Conservation (phyloP, 1,284 basidiomycete genomes). For the Apiotrichum gamsii region DNA sequence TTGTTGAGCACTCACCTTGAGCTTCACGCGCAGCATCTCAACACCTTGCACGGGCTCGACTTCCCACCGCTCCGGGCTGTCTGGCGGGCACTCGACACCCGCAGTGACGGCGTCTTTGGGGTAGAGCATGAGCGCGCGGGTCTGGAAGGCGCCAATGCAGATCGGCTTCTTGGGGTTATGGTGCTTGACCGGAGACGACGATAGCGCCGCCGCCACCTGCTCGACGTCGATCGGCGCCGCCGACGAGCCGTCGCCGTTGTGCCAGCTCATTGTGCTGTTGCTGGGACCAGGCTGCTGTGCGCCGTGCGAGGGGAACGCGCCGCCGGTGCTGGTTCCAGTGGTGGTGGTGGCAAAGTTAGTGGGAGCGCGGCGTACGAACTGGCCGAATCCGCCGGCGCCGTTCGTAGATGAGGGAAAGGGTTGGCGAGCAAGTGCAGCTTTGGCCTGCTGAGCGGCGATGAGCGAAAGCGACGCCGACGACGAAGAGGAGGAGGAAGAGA, state of each 20-base stretch:
- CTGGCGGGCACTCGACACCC: constrained; percentile 44
- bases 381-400: neutral
- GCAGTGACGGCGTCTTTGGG: constrained; percentile 65
- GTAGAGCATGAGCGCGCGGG: constrained; percentile 77
- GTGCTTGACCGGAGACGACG: too few relatives aligned
- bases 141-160: constrained; percentile 78
- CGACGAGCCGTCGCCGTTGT: constrained; percentile 14
- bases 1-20: constrained; percentile 49
- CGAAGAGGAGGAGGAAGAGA: too few relatives aligned
- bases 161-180: constrained; percentile 51
- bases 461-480: too few relatives aligned
- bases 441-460: too few relatives aligned
- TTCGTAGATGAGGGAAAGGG: neutral
- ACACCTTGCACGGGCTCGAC: constrained; percentile 43
- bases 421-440: neutral
- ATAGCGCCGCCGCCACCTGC: constrained; percentile 15
- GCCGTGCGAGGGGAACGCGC: neutral
- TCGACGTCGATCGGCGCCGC: constrained; percentile 32
- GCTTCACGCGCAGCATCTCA: constrained; percentile 70
- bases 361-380: neutral
- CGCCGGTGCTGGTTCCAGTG: neutral
- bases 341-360: neutral
- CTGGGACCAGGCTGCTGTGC: too few relatives aligned
- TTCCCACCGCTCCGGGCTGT: constrained; percentile 21
- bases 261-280: too few relatives aligned